A percentile compares a stretch with the other conserved stretches of the same genome.
Conservation (phyloP, 331 rosid species). For the Erythrophleum ivorense region DNA sequence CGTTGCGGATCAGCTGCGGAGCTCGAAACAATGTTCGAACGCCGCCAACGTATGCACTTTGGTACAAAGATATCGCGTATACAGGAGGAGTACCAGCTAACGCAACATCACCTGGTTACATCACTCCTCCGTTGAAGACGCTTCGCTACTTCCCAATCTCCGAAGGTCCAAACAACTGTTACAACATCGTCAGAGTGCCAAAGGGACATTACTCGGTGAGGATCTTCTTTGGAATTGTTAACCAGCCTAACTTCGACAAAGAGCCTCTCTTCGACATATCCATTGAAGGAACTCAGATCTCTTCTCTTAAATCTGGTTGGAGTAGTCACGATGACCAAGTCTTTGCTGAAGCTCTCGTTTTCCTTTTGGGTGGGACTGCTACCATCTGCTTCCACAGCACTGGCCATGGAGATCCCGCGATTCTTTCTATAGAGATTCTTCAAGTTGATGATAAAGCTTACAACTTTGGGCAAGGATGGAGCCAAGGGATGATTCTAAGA, state of each 20-base stretch:
- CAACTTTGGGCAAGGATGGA: slow-evolving; percentile 45
- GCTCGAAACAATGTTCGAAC: slow-evolving; percentile 62
- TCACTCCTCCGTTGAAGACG: slow-evolving; percentile 64
- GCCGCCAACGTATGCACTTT: slow-evolving; percentile 57
- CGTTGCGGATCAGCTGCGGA: slow-evolving; percentile 78
- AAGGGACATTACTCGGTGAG: slow-evolving; percentile 71
- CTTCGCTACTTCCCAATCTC: slow-evolving; percentile 72
- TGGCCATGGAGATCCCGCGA: slow-evolving; percentile 88
- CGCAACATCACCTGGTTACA: slow-evolving; percentile 56
- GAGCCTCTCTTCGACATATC: slow-evolving; percentile 76
- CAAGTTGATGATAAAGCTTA: slow-evolving; percentile 69
- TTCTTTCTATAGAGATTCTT: too few species aligned
- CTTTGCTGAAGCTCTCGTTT: slow-evolving; percentile 64
- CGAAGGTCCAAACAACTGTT: slow-evolving; percentile 77
- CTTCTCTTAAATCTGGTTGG: slow-evolving; percentile 77
- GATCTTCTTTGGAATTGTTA: slow-evolving; percentile 66
- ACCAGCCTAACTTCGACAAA: slow-evolving; percentile 38
- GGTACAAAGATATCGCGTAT: slow-evolving; percentile 73
- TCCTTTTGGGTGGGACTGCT: slow-evolving; percentile 56
- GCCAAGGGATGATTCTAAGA: slow-evolving; percentile 58
- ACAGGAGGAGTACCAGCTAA: slow-evolving; percentile 73
- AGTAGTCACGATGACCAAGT: slow-evolving; percentile 54
- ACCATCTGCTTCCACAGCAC: slow-evolving; percentile 82
- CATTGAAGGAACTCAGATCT: slow-evolving; percentile 67
- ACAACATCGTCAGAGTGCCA: slow-evolving; percentile 60